These are phyloP conservation scores for Asclepias syriaca DNA, from an alignment of 257 asterid genomes.

Conservation along the genomic window DNA sequence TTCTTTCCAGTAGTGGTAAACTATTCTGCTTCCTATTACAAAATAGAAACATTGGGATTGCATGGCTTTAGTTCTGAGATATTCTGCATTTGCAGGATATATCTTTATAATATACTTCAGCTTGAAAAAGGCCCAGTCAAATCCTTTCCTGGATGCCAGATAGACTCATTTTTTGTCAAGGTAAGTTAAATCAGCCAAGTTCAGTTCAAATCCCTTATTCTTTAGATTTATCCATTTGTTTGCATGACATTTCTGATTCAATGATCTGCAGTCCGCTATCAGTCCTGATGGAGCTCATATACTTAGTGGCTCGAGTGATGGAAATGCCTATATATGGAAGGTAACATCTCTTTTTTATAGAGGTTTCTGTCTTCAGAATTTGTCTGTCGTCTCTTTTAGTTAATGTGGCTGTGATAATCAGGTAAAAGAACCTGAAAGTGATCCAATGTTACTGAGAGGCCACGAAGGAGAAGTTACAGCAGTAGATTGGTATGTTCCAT, in stretches of 20 bases:
- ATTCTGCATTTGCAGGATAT: slow-evolving; percentile 52
- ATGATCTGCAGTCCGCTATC: slow-evolving; percentile 59
- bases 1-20: neutral
- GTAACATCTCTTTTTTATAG: slow-evolving; percentile 25
- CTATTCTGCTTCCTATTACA: neutral
- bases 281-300: slow-evolving; percentile 94
- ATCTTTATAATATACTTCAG: slow-evolving; percentile 74
- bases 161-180: slow-evolving; percentile 86
- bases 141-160: slow-evolving; percentile 65
- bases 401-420: slow-evolving; percentile 21
- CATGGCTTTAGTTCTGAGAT: slow-evolving; percentile 10
- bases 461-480: slow-evolving; percentile 95
- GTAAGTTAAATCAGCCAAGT: slow-evolving; percentile 27
- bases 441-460: slow-evolving; percentile 62
- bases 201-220: neutral
- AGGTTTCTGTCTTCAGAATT: neutral
- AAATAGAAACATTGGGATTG: too few species aligned
- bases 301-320: slow-evolving; percentile 94
- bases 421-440: slow-evolving; percentile 67
- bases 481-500: slow-evolving; percentile 66
- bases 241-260: slow-evolving; percentile 14
- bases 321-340: slow-evolving; percentile 95
- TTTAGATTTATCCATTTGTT: neutral
- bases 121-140: slow-evolving; percentile 72
- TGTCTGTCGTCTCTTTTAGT: slow-evolving; percentile 1